Evolutionary conservation across 345 rosid genomes (phyloP), one percentile per base, ranked within the genome.

Genomic region (Euphorbia lathyris): DNA sequence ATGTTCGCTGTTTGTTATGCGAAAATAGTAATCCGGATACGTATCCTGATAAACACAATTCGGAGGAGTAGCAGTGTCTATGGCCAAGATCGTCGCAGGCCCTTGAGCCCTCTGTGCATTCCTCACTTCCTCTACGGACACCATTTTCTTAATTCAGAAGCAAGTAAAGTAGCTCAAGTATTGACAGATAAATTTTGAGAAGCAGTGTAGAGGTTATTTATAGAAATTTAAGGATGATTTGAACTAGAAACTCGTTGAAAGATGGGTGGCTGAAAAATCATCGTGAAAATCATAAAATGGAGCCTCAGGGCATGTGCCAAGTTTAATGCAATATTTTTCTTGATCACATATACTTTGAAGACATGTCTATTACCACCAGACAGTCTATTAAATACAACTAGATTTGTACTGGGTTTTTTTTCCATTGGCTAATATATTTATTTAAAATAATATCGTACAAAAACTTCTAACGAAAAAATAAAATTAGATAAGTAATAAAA

Each of bases 1-100:
- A 67, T 87, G 89, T 36, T 83, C 85, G 45, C 79, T 85, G 2
- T 85, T 87, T 13, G 89, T 87, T 73, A 85, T 27, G 5, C 87
- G 83, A 34, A 87, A 87, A 43, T 82, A 83, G 14, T 67, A 87
- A 36, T 87, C 91, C 0, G 91, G 84, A 19, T 80, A 87, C 0
- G 78, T 52, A 70, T 71, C 75, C 20, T 87, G 91, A 5, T 74
- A 78, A n/a, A 80, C 51, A 64, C 83, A 82, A 30, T 87, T 78
- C 0, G 80, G 32, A 1, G 91, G 92, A 50, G 78, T 81, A 0
- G 89, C 83, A 0, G 86, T 87, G 9, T 87, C 89, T 2, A 87
- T 81, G 23, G 88, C 91, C 65, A 86, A 8, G 63, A 84, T 50
- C 0, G 87, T 68, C 25, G 91, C 91, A 0, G 88, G 85, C 2